phyloP scores from a whole-genome alignment of 352 stramenopile genomes.

The Globisporangium canariense region DNA sequence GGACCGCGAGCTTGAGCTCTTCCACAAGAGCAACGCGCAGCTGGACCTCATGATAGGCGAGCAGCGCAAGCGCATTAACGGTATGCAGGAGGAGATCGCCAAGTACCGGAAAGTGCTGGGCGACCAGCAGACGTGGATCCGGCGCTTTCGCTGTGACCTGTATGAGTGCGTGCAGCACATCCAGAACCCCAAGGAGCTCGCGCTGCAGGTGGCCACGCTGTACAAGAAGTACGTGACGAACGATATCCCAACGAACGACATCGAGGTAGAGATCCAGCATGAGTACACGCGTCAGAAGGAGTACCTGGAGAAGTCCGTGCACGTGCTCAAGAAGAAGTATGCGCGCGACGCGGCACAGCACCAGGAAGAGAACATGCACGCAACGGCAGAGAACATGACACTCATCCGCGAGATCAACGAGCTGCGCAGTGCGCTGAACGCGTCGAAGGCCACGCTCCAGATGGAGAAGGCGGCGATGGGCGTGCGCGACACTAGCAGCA shows the following conservation, averaged over 20 bases:
- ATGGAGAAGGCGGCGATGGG: conserved; percentile 61
- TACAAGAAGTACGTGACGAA: conserved; percentile 72
- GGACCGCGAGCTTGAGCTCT: conserved; percentile 93
- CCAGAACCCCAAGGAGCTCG: conserved; percentile 76
- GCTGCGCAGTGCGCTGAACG: conserved; percentile 71
- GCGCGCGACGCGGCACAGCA: conserved; percentile 65
- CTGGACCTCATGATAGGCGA: conserved; percentile 93
- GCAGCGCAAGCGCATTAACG: conserved; percentile 80
- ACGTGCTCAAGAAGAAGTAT: conserved; percentile 88
- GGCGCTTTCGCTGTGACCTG: conserved; percentile 84
- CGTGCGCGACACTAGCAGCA: conserved; percentile 18
- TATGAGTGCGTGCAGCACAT: conserved; percentile 74
- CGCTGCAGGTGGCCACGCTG: conserved; percentile 64
- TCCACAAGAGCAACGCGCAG: conserved; percentile 92
- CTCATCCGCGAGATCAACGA: conserved; percentile 94
- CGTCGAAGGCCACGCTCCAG: conserved; percentile 74
- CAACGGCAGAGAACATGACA: conserved; percentile 84
- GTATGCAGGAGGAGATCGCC: conserved; percentile 80
- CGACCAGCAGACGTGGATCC: conserved; percentile 64
- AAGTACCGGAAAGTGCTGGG: conserved; percentile 49
- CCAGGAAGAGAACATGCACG: conserved; percentile 56
- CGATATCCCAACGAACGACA: conserved; percentile 36
- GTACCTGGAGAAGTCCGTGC: conserved; percentile 91
- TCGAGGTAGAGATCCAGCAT: conserved; percentile 68
- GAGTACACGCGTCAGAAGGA: conserved; percentile 91